Conservation (phyloP, 176 grass and related monocot genomes). For the Triticum monococcum region DNA sequence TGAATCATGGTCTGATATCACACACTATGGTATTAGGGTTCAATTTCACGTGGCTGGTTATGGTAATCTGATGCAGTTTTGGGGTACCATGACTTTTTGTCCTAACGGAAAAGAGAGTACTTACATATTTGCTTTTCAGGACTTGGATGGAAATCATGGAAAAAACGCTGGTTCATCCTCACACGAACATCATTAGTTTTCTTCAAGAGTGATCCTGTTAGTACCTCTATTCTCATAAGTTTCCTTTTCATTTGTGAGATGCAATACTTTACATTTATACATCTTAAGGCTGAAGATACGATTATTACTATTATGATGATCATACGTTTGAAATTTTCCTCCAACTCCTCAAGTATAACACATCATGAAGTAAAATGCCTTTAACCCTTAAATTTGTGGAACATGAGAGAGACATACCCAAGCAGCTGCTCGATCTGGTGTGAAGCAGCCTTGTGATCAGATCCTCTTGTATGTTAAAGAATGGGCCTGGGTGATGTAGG, state of each 20-base stretch:
- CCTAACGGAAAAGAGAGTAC: slow-evolving; percentile 2
- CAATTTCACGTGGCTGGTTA: not conserved
- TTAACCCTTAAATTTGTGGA: not conserved
- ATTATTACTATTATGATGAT: not conserved
- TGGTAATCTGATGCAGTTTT: not conserved
- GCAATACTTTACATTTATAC: slow-evolving; percentile 7
- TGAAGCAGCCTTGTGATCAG: too few species aligned
- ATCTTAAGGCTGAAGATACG: not conserved
- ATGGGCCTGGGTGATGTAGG: too few species aligned
- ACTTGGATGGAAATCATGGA: slow-evolving; percentile 99
- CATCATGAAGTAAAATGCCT: slow-evolving; percentile 6
- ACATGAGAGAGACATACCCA: too few species aligned
- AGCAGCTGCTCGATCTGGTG: too few species aligned
- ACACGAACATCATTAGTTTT: slow-evolving; percentile 96
- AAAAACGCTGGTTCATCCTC: slow-evolving; percentile 99
- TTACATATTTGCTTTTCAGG: slow-evolving; percentile 51
- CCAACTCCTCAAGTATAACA: not conserved
- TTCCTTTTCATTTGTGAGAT: slow-evolving; percentile 2
- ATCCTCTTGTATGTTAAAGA: too few species aligned
- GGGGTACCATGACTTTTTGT: not conserved
- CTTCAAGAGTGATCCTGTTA: slow-evolving; percentile 99
- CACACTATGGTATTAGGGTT: not conserved
- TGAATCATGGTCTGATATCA: slow-evolving; percentile 24
- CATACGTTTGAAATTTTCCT: not conserved
- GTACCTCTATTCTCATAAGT: slow-evolving; percentile 28